A percentile compares a stretch with the other conserved stretches of the same genome.
These are phyloP conservation scores for Nematodospora valgi DNA, from an alignment of 805 yeast genomes.

Conservation along the genomic window DNA sequence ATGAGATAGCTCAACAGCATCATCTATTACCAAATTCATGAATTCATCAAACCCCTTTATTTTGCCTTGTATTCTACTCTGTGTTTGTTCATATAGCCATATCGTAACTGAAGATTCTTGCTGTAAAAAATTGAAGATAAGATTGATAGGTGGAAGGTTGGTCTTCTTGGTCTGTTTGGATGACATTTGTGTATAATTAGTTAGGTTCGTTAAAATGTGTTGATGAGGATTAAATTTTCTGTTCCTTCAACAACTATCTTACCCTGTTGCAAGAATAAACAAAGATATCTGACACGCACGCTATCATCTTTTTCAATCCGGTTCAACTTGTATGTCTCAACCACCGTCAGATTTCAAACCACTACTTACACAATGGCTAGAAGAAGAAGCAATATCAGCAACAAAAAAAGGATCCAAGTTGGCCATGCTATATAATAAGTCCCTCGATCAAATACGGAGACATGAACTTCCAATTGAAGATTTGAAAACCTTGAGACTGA, in stretches of 20 bases:
- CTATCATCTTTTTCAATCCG: no score
- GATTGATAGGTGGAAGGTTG: slow-evolving; percentile 87
- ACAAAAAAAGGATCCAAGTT: slow-evolving; percentile 48
- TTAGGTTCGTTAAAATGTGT: not conserved
- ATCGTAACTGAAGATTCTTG: slow-evolving; percentile 75
- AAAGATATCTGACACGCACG: no score
- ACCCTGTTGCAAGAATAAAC: not conserved
- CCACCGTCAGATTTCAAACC: slow-evolving; percentile 13
- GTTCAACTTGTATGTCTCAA: no score
- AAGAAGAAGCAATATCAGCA: slow-evolving; percentile 47
- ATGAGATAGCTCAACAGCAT: slow-evolving; percentile 61
- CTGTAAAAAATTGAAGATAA: slow-evolving; percentile 82
- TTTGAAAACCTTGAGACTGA: slow-evolving; percentile 55
- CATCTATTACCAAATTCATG: slow-evolving; percentile 74
- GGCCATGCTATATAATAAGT: slow-evolving; percentile 52
- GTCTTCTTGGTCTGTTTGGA: slow-evolving; percentile 19
- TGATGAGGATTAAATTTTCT: not conserved
- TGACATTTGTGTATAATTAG: slow-evolving; percentile 8
- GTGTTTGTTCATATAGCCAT: slow-evolving; percentile 87
- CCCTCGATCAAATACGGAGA: slow-evolving; percentile 48
- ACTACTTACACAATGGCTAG: slow-evolving; percentile 57
- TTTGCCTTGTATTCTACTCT: slow-evolving; percentile 72
- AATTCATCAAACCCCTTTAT: slow-evolving; percentile 95
- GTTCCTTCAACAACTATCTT: slow-evolving; percentile 1
- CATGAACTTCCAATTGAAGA: slow-evolving; percentile 45